A percentile compares a stretch with the other conserved stretches of the same genome.
Conservation (phyloP, 2,329 filamentous ascomycete genomes). For the Aplosporella prunicola region DNA sequence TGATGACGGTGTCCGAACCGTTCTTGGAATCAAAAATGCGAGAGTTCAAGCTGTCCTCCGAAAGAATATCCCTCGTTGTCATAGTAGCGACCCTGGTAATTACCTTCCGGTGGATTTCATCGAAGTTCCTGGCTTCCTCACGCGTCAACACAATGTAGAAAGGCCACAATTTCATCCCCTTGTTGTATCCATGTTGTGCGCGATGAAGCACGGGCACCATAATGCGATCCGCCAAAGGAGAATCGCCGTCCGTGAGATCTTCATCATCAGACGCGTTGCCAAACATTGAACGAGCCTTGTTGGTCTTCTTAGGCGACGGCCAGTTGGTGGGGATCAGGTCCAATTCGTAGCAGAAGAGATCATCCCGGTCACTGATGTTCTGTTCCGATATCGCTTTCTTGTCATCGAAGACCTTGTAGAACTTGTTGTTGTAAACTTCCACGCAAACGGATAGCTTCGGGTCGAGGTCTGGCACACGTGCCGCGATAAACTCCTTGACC, state of each 20-base stretch:
- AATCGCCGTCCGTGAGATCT: conserved; percentile 46
- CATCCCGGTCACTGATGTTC: conserved; percentile 51
- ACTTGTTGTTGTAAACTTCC: conserved; percentile 73
- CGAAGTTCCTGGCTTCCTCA: conserved; percentile 60
- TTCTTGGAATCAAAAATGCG: conserved; percentile 42
- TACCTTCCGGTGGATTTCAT: conserved; percentile 70
- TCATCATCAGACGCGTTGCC: conserved; percentile 36
- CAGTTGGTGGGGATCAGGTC: conserved; percentile 72
- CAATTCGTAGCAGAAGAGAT: conserved; percentile 66
- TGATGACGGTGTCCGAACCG: conserved; percentile 61
- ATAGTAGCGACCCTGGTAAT: conserved; percentile 66
- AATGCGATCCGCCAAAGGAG: conserved; percentile 54
- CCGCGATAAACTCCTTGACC: conserved; percentile 55
- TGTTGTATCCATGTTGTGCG: conserved; percentile 28
- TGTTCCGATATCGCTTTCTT: conserved; percentile 55
- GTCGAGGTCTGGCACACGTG: conserved; percentile 42
- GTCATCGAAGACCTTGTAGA: conserved; percentile 81
- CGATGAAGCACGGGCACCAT: conserved; percentile 65
- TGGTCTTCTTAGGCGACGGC: conserved; percentile 47
- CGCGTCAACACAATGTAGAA: conserved; percentile 68
- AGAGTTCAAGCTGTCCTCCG: conserved; percentile 38
- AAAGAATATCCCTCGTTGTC: conserved; percentile 59
- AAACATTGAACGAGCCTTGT: conserved; percentile 41
- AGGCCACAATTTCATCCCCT: conserved; percentile 36
- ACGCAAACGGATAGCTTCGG: conserved; percentile 61